Base-by-base conservation (phyloP, 2,329 filamentous ascomycete species). In the Penicillium sp. region DNA sequence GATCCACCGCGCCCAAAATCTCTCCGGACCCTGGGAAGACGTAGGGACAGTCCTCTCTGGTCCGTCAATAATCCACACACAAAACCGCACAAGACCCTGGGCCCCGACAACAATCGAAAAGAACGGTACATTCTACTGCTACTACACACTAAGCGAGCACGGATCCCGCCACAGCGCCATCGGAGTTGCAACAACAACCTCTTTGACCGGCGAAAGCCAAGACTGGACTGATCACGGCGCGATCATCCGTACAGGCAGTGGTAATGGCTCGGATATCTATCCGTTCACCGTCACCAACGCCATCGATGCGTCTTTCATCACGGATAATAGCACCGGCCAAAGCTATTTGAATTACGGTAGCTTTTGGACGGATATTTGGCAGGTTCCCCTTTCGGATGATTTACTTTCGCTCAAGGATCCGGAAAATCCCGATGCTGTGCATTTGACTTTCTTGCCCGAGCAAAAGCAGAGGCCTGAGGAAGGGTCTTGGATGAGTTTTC, bases 211-310 rank as follows among this genome's bases (percentile, higher is more conserved):
- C 2, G 55, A 55, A 0, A 65, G 64, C 1, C 35, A 54, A 2
- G n/a, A 9, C 4, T 76, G 74, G 74, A 71, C 59, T 0, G 74
- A 76, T 44, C 73, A 76, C 44, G 74, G 74, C 1, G 68, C 68
- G 0, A 7, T 76, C 3, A 67, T 76, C 48, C 68, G 69, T 14
- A 73, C 73, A 0, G 71, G 65, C 3, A 49, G 49, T 0, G 73
- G 73, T 0, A 50, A 55, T 0, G 56, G 62, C 10, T 70, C 72
- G 0, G 35, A 62, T 3, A 50, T 68, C 3, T 70, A 62, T 42
- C 73, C 73, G 7, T 74, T 71, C 27, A 74, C 62, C 2, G 59
- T 64, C n/a, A 67, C 72, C 7, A 76, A 76, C 54, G 72, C 74
- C 9, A 76, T 76, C 26, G 74, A 76, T 54, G 61, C 69, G 4